Evolutionary conservation across 805 yeast species (phyloP).

Genomic region (Wickerhamiella vanderwaltii): DNA sequence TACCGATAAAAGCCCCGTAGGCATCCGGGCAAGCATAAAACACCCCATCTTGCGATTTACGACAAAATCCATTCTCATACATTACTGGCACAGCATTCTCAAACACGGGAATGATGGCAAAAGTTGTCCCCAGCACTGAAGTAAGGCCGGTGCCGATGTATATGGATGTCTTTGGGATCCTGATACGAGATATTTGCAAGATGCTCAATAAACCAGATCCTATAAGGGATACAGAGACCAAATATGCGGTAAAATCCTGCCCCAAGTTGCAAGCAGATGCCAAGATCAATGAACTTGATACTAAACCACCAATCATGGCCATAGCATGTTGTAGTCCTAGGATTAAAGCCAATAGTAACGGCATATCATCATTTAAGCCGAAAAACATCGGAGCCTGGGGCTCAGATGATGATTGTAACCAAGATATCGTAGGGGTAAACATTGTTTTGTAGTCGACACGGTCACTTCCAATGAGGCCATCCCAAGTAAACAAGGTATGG

Average conservation of each 20-base stretch:
- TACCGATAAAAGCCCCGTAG: slow-evolving; percentile 68
- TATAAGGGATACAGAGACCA: slow-evolving; percentile 59
- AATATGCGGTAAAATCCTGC: slow-evolving; percentile 39
- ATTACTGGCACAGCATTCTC: slow-evolving; percentile 62
- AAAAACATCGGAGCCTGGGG: slow-evolving; percentile 36
- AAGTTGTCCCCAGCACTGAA: slow-evolving; percentile 82
- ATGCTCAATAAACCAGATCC: slow-evolving; percentile 54
- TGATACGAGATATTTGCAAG: slow-evolving; percentile 69
- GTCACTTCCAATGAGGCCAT: slow-evolving; percentile 53
- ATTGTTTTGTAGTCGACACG: slow-evolving; percentile 73
- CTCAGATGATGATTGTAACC: slow-evolving; percentile 39
- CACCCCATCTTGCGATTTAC: slow-evolving; percentile 47
- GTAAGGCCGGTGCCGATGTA: slow-evolving; percentile 74
- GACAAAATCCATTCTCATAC: slow-evolving; percentile 61
- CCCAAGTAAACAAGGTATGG: slow-evolving; percentile 44
- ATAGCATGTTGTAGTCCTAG: slow-evolving; percentile 77
- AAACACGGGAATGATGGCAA: slow-evolving; percentile 73
- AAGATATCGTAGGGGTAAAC: slow-evolving; percentile 72
- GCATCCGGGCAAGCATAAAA: slow-evolving; percentile 72
- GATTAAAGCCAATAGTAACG: slow-evolving; percentile 55
- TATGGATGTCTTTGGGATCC: slow-evolving; percentile 56
- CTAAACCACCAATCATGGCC: slow-evolving; percentile 83
- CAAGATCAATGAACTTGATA: slow-evolving; percentile 68
- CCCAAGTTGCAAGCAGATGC: slow-evolving; percentile 47
- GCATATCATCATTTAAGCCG: slow-evolving; percentile 66